Conservation (phyloP, 2,329 filamentous ascomycete genomes). For the Chlorencoelia australis region DNA sequence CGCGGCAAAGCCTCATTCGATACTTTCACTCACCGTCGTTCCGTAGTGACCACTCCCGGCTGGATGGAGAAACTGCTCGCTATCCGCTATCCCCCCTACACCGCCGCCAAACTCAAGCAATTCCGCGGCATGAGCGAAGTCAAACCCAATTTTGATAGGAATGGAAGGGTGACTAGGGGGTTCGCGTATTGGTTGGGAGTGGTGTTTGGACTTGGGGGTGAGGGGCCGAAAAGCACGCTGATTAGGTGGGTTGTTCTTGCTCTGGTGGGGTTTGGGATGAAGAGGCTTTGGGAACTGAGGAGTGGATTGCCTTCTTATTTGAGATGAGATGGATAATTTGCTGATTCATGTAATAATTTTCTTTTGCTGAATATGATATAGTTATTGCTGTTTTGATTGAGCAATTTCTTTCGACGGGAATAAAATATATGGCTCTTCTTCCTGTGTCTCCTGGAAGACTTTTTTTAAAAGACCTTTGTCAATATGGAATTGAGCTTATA, state of each 20-base stretch:
- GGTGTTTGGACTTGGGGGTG: constrained; percentile 41
- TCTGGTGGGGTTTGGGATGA: constrained; percentile 3
- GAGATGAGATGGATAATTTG: no score
- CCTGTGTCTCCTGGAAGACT: no score
- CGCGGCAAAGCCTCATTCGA: constrained; percentile 68
- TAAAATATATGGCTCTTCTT: no score
- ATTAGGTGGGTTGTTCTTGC: constrained; percentile 6
- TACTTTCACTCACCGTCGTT: constrained; percentile 50
- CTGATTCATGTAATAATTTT: no score
- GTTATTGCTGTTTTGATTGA: no score
- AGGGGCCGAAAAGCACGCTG: constrained; percentile 25
- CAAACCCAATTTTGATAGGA: constrained; percentile 53
- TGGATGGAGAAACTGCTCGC: constrained; percentile 61
- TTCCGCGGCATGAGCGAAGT: constrained; percentile 33
- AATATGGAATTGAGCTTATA: no score
- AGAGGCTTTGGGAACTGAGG: constrained; percentile 2
- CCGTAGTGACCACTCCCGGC: constrained; percentile 48
- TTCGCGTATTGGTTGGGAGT: constrained; percentile 44
- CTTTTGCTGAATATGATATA: no score
- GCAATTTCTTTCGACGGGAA: no score
- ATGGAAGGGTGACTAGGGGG: constrained; percentile 42
- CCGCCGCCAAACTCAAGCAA: constrained; percentile 31
- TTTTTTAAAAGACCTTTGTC: no score
- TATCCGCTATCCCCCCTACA: constrained; percentile 58
- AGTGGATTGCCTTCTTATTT: constrained; percentile 6